These are phyloP conservation scores for Murraya koenigii DNA, from an alignment of 345 rosid genomes.

Conservation along the genomic window DNA sequence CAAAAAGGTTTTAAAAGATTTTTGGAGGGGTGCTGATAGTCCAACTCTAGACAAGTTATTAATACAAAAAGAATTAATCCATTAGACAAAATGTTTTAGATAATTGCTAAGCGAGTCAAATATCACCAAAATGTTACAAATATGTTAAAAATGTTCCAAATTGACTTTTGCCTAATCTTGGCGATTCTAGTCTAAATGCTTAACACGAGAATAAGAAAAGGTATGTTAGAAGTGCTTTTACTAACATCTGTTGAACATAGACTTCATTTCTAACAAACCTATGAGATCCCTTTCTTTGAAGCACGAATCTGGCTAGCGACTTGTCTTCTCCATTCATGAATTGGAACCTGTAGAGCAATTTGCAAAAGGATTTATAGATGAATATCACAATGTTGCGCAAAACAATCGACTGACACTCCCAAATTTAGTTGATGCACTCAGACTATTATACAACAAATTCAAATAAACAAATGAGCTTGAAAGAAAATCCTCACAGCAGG, in stretches of 20 bases:
- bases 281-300: slow-evolving; percentile 24
- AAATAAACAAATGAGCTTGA: neutral
- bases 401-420: slow-evolving; percentile 2
- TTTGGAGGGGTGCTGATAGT: too few relatives aligned
- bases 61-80: too few relatives aligned
- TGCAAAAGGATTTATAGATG: neutral
- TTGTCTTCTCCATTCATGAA: slow-evolving; percentile 70
- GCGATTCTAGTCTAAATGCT: neutral
- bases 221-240: neutral
- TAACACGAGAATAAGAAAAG: neutral
- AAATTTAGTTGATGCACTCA: neutral
- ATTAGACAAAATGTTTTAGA: too few relatives aligned
- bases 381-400: neutral
- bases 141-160: neutral
- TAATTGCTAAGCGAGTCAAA: neutral
- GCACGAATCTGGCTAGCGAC: slow-evolving; percentile 24
- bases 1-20: too few relatives aligned
- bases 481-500: slow-evolving; percentile 62
- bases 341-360: slow-evolving; percentile 53
- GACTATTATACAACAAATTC: neutral
- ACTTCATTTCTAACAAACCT: slow-evolving; percentile 2
- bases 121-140: neutral
- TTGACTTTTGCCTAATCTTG: neutral
- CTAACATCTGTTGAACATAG: neutral
- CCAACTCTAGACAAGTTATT: too few relatives aligned